Conservation (phyloP, 805 yeast genomes). For the Kluyveromyces nonfermentans region DNA sequence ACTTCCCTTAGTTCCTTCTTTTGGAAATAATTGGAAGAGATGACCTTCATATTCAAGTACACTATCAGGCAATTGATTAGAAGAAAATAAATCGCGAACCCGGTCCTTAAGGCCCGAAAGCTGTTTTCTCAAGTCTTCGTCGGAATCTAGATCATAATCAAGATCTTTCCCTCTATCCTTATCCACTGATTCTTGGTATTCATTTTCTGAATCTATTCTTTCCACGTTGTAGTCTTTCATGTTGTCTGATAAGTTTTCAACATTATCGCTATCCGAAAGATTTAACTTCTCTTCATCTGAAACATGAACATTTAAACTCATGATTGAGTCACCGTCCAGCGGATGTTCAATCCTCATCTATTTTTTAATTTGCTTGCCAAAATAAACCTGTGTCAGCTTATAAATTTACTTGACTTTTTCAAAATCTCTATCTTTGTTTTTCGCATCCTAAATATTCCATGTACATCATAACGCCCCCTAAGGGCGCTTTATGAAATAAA, state of each 20-base stretch:
- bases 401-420: background rate
- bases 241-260: background rate
- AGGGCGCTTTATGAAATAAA: too few relatives aligned
- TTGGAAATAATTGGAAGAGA: conserved; percentile 17
- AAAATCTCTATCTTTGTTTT: background rate
- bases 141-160: conserved; percentile 8
- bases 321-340: background rate
- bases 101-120: background rate
- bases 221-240: background rate
- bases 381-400: background rate
- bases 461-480: too few relatives aligned
- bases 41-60: conserved; percentile 15
- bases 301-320: background rate
- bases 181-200: conserved; percentile 11
- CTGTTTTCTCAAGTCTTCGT: conserved; percentile 1
- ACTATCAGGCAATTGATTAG: conserved; percentile 10
- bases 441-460: too few relatives aligned
- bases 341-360: background rate
- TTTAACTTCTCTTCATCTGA: background rate
- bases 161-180: conserved; percentile 8
- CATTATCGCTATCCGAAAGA: background rate
- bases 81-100: background rate
- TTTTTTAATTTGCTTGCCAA: background rate
- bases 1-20: conserved; percentile 7
- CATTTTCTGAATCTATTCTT: conserved; percentile 11